Base-by-base conservation (phyloP, 495 filamentous ascomycete genomes). In the Paragyromitra xinjiangensis region DNA sequence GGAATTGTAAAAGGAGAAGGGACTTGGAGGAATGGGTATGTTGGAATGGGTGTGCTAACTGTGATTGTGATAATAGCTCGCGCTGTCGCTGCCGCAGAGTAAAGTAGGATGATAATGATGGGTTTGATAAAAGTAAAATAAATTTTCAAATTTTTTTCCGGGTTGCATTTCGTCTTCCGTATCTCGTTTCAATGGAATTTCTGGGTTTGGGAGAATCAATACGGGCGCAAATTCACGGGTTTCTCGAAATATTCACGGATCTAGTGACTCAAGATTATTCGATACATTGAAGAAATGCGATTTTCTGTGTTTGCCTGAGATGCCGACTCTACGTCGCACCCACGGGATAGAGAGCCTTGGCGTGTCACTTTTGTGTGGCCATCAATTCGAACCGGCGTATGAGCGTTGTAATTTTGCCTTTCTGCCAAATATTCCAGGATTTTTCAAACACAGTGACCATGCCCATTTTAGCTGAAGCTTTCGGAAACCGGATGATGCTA, bases 71-170 rank as follows among this genome's bases (percentile, higher is more conserved):
- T 58, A 61, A 83, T 78, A 90, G 89, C 89, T 85, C 89, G 89
- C 82, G 89, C 88, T 81, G 87, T 90, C 82, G 85, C 85, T 79
- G 88, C 84, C 58, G 82, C 87, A 80, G 89, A 90, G 76, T 90
- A 89, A 85, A 85, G 61, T 79, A 71, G 40, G 68, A 79, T 73
- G 72, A 71, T 64, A 45, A 73, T 26, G 40, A 76, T 73, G 53
- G 75, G 66, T 78, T 63, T 16, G 58, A 79, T 79, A 78, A 78
- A 78, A 79, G 75, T 67, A 72, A 79, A 79, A 79, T 78, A 71
- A 78, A 79, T 72, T 61, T 72, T 58, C 51, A 66, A 67, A 3
- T 19, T 58, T 58, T 79, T 72, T 66, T 63, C 50, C 22, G 51
- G 74, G 74, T 73, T 77, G 68, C 69, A 66, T 73, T 66, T 66